Conservation (phyloP, 2,329 filamentous ascomycete species). For the Exophiala sp. region DNA sequence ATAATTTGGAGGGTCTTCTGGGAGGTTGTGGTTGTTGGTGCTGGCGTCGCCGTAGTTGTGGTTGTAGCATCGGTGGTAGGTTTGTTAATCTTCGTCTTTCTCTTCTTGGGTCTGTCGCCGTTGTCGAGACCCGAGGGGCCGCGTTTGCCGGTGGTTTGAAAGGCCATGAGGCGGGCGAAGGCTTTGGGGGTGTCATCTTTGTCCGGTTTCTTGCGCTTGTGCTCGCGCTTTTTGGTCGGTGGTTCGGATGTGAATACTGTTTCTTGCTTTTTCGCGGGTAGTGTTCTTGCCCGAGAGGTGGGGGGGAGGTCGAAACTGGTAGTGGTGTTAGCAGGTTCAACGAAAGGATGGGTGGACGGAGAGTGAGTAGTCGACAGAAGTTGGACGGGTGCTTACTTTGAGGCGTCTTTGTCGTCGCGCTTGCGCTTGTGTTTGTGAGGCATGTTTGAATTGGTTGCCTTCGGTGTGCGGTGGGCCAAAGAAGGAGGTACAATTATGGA, state of each 20-base stretch:
- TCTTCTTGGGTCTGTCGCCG: conserved; percentile 44
- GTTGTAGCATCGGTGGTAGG: conserved; percentile 6
- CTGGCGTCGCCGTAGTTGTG: conserved; percentile 24
- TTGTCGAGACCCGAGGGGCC: conserved; percentile 67
- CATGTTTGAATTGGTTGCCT: conserved; percentile 49
- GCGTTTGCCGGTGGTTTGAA: conserved; percentile 58
- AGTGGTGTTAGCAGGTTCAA: conserved; percentile 25
- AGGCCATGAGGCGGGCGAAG: conserved; percentile 81
- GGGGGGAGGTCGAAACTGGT: conserved; percentile 59
- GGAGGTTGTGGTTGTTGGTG: conserved; percentile 22
- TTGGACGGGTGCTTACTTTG: conserved; percentile 10
- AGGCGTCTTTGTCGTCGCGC: conserved; percentile 52
- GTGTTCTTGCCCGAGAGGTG: conserved; percentile 55
- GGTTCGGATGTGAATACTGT: conserved; percentile 35
- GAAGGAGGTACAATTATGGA: neutral
- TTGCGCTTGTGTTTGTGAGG: conserved; percentile 80
- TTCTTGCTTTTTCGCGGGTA: conserved; percentile 40
- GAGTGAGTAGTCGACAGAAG: conserved; percentile 39
- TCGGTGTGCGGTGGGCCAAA: neutral
- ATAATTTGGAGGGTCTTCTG: conserved; percentile 58
- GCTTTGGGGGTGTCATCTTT: conserved; percentile 82
- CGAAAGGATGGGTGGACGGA: neutral
- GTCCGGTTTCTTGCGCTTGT: conserved; percentile 33
- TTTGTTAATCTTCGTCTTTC: conserved; percentile 48
- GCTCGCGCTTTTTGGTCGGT: conserved; percentile 32